A percentile compares a stretch with the other conserved stretches of the same genome.
phyloP scores from a whole-genome alignment of 495 filamentous ascomycete genomes.

The Aspergillus ostianus region DNA sequence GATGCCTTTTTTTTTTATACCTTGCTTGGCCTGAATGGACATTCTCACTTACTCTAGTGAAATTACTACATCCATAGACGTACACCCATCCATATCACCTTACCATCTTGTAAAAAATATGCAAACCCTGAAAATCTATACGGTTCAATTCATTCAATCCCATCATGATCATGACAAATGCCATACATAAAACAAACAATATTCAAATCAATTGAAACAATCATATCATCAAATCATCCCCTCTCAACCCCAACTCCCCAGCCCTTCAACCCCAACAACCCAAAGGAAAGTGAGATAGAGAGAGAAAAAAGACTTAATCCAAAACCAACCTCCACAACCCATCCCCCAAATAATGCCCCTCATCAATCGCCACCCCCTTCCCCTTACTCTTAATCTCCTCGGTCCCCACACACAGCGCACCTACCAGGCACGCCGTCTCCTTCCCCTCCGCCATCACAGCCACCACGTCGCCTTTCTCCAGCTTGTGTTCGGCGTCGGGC shows the following conservation, averaged over 20 bases:
- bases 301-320: slow-evolving; percentile 47
- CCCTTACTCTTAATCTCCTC: slow-evolving; percentile 89
- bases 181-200: slow-evolving; percentile 4
- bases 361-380: slow-evolving; percentile 90
- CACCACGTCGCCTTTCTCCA: slow-evolving; percentile 77
- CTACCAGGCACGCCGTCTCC: slow-evolving; percentile 84
- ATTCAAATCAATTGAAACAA: background rate
- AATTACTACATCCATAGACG: too few species aligned
- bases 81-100: too few species aligned
- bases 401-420: slow-evolving; percentile 80
- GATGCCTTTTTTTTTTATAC: too few species aligned
- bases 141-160: background rate
- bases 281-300: too few species aligned
- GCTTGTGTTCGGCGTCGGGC: slow-evolving; percentile 54
- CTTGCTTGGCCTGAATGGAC: too few species aligned
- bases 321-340: slow-evolving; percentile 81
- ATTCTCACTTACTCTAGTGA: too few species aligned
- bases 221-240: too few species aligned
- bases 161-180: background rate
- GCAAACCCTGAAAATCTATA: too few species aligned
- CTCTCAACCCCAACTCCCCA: background rate
- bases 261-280: too few species aligned
- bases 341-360: slow-evolving; percentile 91
- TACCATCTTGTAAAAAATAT: too few species aligned
- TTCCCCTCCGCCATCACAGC: slow-evolving; percentile 92